phyloP scores from a whole-genome alignment of 257 asterid genomes.

The Scutellaria galericulata region DNA sequence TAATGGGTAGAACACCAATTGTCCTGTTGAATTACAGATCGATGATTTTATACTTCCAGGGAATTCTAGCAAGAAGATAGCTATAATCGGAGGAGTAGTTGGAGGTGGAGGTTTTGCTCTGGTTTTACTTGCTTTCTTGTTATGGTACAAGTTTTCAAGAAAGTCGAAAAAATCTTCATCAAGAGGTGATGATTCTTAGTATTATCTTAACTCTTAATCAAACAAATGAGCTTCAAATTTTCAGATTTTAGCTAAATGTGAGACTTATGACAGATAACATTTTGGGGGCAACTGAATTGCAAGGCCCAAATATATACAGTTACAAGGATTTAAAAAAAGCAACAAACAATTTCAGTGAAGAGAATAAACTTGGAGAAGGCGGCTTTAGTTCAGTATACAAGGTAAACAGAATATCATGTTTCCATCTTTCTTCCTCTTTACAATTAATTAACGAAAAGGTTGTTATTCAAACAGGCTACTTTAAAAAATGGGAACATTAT shows the following conservation, averaged over 20 bases:
- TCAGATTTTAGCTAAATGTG: too few relatives aligned
- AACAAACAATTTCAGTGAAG: constrained; percentile 66
- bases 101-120: constrained; percentile 71
- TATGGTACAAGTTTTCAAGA: too few relatives aligned
- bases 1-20: too few relatives aligned
- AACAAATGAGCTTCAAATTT: too few relatives aligned
- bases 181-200: constrained; percentile 45
- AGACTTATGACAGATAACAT: constrained; percentile 46
- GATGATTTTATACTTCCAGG: constrained; percentile 44
- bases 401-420: constrained; percentile 38
- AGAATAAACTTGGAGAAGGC: constrained; percentile 80
- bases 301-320: constrained; percentile 68
- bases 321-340: constrained; percentile 71
- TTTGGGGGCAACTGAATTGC: constrained; percentile 74
- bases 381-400: constrained; percentile 85
- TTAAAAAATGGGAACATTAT: constrained; percentile 67
- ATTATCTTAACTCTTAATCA: too few relatives aligned
- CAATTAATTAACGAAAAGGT: not conserved
- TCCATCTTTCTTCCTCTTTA: not conserved
- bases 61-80: constrained; percentile 59
- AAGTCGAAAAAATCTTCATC: constrained; percentile 41
- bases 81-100: constrained; percentile 72
- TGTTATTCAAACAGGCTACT: constrained; percentile 57
- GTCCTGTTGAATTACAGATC: not conserved
- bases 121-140: constrained; percentile 48